These are phyloP conservation scores for Phytophthora sansomeana DNA, from an alignment of 352 stramenopile genomes.

Conservation along the genomic window DNA sequence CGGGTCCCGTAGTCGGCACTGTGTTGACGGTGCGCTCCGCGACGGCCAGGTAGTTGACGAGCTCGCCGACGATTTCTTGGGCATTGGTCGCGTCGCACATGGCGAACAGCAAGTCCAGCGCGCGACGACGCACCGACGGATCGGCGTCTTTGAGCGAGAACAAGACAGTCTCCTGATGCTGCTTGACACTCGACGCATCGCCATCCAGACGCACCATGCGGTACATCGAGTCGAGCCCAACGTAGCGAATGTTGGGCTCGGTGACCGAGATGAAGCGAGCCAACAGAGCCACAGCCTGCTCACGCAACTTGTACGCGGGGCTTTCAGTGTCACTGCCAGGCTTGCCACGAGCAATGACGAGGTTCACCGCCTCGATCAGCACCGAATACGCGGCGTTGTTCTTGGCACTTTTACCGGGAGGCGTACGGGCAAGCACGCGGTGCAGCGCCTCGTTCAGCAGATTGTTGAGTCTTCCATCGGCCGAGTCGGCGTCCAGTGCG, in stretches of 20 bases:
- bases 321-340: conserved; percentile 43
- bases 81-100: conserved; percentile 98
- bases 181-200: conserved; percentile 89
- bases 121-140: conserved; percentile 95
- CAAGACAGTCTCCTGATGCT: conserved; percentile 96
- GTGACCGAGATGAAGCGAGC: conserved; percentile 97
- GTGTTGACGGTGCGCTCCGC: conserved; percentile 81
- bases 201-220: conserved; percentile 92
- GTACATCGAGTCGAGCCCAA: conserved; percentile 97
- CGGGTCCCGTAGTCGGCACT: conserved; percentile 29
- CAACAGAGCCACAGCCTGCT: conserved; percentile 94
- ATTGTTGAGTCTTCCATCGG: conserved; percentile 46
- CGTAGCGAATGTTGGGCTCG: conserved; percentile 98
- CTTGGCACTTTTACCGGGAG: conserved; percentile 87
- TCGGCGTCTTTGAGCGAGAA: conserved; percentile 97
- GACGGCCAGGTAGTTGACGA: conserved; percentile 95
- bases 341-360: conserved; percentile 95
- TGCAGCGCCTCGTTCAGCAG: conserved; percentile 93
- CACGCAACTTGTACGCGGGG: conserved; percentile 82
- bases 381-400: conserved; percentile 97
- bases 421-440: conserved; percentile 93
- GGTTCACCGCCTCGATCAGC: conserved; percentile 98
- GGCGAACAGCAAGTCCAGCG: conserved; percentile 97
- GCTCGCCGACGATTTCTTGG: conserved; percentile 95
- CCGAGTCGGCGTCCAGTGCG: conserved; percentile 56